Evolutionary conservation across 75 land plant species (phyloP).

Genomic region (Pinus tabuliformis): DNA sequence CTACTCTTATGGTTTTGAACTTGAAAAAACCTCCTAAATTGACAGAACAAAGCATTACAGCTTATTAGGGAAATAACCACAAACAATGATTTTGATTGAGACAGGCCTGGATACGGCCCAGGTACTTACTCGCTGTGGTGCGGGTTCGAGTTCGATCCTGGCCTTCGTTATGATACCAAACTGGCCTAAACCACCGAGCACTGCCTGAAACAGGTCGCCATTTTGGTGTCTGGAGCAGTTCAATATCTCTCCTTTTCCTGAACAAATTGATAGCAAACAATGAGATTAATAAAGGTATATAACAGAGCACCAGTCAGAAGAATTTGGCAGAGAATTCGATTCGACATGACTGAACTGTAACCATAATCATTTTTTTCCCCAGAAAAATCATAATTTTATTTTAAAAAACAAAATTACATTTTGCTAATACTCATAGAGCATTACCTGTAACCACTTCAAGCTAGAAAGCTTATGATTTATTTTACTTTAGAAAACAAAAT

Average conservation of each 20-base stretch:
- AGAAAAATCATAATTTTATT: too few species aligned
- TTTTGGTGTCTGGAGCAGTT: conserved; percentile 57
- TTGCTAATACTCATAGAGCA: too few species aligned
- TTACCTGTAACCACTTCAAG: too few species aligned
- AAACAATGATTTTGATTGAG: neutral
- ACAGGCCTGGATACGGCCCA: neutral
- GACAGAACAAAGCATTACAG: neutral
- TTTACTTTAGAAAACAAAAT: too few species aligned
- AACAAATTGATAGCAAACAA: neutral
- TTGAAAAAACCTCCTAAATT: neutral
- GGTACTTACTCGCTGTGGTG: conserved; percentile 55
- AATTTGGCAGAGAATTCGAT: neutral
- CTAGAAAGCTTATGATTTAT: too few species aligned
- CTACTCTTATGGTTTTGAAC: too few species aligned
- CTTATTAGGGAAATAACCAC: neutral
- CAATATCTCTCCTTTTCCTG: conserved; percentile 72
- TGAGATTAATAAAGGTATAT: neutral
- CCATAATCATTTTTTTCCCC: neutral
- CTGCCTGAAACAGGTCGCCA: conserved; percentile 58
- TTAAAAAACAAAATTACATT: too few species aligned
- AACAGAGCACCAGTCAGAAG: neutral
- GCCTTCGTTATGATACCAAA: conserved; percentile 84
- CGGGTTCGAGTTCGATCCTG: conserved; percentile 64
- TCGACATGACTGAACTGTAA: conserved; percentile 39
- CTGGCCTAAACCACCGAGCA: conserved; percentile 83